Evolutionary conservation across 2,329 filamentous ascomycete genomes (phyloP).

Genomic region (Dactylonectria macrodidyma): DNA sequence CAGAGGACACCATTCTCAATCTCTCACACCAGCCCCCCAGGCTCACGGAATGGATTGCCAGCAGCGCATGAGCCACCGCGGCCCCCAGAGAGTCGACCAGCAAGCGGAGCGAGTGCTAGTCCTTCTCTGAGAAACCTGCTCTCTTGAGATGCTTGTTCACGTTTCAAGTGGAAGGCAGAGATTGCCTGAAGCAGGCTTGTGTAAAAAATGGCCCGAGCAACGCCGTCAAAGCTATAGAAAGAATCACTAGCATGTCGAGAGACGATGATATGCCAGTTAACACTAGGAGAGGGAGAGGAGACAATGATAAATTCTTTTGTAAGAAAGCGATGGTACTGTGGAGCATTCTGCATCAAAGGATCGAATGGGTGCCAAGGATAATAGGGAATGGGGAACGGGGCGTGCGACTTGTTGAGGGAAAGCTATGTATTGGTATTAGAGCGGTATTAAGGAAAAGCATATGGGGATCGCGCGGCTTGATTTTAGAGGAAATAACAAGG

Average conservation of each 20-base stretch:
- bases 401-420: too few species aligned
- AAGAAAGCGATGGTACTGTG: constrained; percentile 1
- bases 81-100: constrained; percentile 60
- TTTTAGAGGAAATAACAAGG: background rate
- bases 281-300: background rate
- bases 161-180: background rate
- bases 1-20: constrained; percentile 60
- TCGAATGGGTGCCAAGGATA: constrained; percentile 8
- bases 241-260: background rate
- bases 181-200: background rate
- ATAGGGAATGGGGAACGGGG: background rate
- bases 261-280: background rate
- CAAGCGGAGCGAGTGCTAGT: constrained; percentile 81
- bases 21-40: constrained; percentile 62
- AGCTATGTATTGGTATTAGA: background rate
- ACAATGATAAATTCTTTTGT: background rate
- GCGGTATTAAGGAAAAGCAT: constrained; percentile 7
- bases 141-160: constrained; percentile 60
- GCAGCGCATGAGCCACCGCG: constrained; percentile 48
- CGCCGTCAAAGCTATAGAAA: background rate
- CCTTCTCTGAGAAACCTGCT: constrained; percentile 83
- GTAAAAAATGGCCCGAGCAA: background rate
- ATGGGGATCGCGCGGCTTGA: background rate
- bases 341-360: background rate
- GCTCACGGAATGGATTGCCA: constrained; percentile 57